Evolutionary conservation across 495 filamentous ascomycete species (phyloP).

Genomic region (Bryoglossum gracile): DNA sequence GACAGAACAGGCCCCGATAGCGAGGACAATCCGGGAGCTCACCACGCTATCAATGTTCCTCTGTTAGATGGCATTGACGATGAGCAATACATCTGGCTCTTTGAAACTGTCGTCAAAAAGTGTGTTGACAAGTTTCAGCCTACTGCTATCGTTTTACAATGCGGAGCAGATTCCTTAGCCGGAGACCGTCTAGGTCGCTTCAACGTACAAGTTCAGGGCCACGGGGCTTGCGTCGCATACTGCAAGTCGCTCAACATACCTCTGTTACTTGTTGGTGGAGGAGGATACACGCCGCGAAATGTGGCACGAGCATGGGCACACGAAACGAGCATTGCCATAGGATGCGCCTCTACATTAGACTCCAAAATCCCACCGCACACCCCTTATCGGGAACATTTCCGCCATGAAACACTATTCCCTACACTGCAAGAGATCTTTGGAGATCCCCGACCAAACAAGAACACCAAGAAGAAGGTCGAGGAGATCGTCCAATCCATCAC

Average conservation of each 20-base stretch:
- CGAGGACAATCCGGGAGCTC: slow-evolving; percentile 81
- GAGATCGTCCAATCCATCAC: slow-evolving; percentile 65
- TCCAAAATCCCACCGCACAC: slow-evolving; percentile 63
- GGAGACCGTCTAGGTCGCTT: slow-evolving; percentile 91
- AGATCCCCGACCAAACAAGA: slow-evolving; percentile 63
- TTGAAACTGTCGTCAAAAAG: slow-evolving; percentile 68
- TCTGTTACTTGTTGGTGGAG: slow-evolving; percentile 84
- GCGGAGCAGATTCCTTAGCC: slow-evolving; percentile 90
- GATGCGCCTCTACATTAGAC: slow-evolving; percentile 61
- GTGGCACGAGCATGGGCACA: slow-evolving; percentile 94
- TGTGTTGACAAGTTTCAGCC: slow-evolving; percentile 73
- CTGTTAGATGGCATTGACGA: slow-evolving; percentile 94
- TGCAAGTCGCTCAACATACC: slow-evolving; percentile 73
- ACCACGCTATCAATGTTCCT: slow-evolving; percentile 95
- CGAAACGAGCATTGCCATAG: slow-evolving; percentile 87
- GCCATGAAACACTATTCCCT: slow-evolving; percentile 76
- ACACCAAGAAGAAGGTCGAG: slow-evolving; percentile 65
- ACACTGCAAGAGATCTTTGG: slow-evolving; percentile 58
- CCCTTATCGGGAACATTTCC: slow-evolving; percentile 74
- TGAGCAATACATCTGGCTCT: slow-evolving; percentile 78
- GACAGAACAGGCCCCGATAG: slow-evolving; percentile 82
- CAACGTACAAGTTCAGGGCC: slow-evolving; percentile 90
- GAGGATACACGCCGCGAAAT: slow-evolving; percentile 96
- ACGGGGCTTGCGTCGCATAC: slow-evolving; percentile 84
- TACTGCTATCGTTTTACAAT: slow-evolving; percentile 87